Percentiles rank a stretch among this genome's conserved stretches.
phyloP scores from a whole-genome alignment of 148 eudicot species.

The Amaranthus cruentus region DNA sequence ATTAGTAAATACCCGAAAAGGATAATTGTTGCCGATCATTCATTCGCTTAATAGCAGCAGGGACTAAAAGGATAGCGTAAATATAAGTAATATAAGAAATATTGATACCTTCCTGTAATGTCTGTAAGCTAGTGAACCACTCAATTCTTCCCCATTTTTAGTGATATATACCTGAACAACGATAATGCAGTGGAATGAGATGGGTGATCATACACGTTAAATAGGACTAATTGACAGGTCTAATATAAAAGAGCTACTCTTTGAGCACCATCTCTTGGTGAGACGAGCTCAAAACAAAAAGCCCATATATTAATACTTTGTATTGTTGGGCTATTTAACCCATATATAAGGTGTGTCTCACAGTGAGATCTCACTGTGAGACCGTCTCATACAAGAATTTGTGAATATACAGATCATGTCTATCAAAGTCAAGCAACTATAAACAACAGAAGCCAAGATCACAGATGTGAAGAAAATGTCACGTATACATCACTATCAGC shows the following conservation, averaged over 20 bases:
- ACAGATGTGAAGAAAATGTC: background rate
- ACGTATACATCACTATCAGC: background rate
- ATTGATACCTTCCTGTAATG: slow-evolving; percentile 63
- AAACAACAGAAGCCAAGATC: background rate
- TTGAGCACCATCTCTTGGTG: too few relatives aligned
- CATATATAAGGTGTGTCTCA: too few relatives aligned
- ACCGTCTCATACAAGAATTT: too few relatives aligned
- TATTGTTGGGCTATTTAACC: too few relatives aligned
- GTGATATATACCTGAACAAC: slow-evolving; percentile 67
- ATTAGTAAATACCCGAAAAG: background rate
- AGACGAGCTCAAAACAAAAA: too few relatives aligned
- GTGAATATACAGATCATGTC: too few relatives aligned
- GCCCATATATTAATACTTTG: too few relatives aligned
- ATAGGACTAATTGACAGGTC: background rate
- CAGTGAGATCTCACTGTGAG: too few relatives aligned
- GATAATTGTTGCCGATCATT: background rate
- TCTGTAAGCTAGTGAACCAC: slow-evolving; percentile 71
- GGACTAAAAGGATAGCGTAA: background rate
- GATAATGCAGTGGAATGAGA: background rate
- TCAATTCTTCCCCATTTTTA: slow-evolving; percentile 65
- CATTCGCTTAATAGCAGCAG: background rate
- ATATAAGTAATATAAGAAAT: slow-evolving; percentile 5
- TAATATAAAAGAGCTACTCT: background rate
- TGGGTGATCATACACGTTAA: background rate
- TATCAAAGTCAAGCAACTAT: background rate